Evolutionary conservation across 2,329 filamentous ascomycete genomes (phyloP).

Genomic region (Colletotrichum tropicale): DNA sequence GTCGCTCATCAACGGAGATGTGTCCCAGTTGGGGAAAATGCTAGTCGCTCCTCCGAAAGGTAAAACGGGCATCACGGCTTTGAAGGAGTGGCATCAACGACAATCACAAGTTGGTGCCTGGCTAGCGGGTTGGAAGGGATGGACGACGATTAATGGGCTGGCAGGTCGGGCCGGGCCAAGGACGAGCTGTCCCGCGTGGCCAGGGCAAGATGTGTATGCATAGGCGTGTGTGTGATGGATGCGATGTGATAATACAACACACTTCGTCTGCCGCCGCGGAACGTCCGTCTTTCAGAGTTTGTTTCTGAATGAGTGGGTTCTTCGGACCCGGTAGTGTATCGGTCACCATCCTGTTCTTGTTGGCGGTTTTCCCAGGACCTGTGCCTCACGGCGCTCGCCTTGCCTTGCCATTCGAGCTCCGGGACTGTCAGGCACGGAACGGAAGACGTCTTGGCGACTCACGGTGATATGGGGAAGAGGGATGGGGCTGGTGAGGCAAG

Average conservation of each 20-base stretch:
- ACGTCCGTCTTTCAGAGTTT: slow-evolving; percentile 9
- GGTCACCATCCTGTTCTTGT: neutral
- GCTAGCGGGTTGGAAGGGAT: neutral
- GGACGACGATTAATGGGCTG: neutral
- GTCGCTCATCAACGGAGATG: slow-evolving; percentile 10
- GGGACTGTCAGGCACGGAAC: neutral
- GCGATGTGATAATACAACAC: neutral
- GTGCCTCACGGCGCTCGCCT: neutral
- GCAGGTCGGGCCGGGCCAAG: neutral
- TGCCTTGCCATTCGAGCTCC: neutral
- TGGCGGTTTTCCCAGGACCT: neutral
- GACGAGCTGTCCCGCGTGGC: neutral
- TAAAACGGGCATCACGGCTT: neutral
- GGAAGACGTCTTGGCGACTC: neutral
- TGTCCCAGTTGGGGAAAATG: slow-evolving; percentile 10
- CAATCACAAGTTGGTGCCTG: neutral
- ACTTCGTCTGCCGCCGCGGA: neutral
- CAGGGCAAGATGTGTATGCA: neutral
- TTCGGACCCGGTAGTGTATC: slow-evolving; percentile 6
- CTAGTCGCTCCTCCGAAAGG: slow-evolving; percentile 10
- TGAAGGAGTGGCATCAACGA: neutral
- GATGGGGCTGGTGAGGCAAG: neutral
- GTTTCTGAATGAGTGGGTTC: slow-evolving; percentile 16
- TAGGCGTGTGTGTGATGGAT: neutral
- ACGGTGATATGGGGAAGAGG: neutral